phyloP scores from a whole-genome alignment of 2,329 filamentous ascomycete species.

The Drechslerella dactyloides region DNA sequence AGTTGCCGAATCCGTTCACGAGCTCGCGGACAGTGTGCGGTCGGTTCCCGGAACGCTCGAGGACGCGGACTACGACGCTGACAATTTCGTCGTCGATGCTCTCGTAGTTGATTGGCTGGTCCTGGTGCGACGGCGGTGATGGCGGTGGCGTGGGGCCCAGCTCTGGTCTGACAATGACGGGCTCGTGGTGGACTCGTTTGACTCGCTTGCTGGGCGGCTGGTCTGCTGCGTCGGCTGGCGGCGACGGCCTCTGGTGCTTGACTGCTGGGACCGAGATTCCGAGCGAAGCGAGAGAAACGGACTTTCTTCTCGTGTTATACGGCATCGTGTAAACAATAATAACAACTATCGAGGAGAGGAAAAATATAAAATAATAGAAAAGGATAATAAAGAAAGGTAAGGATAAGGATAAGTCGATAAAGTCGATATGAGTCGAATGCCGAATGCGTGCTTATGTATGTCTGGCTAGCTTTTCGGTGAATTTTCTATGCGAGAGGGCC shows the following conservation, averaged over 20 bases:
- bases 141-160: constrained; percentile 74
- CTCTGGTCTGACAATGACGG: constrained; percentile 59
- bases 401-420: neutral
- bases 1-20: constrained; percentile 60
- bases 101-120: constrained; percentile 71
- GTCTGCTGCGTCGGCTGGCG: constrained; percentile 68
- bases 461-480: neutral
- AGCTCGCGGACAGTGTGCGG: constrained; percentile 96
- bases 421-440: neutral
- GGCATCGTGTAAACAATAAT: no score
- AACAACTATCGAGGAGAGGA: no score
- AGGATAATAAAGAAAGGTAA: neutral
- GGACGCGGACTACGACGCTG: constrained; percentile 82
- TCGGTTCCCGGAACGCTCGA: constrained; percentile 87
- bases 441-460: neutral
- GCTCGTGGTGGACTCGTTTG: constrained; percentile 57
- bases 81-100: constrained; percentile 95
- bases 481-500: constrained; percentile 13
- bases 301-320: constrained; percentile 97
- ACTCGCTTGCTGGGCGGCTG: constrained; percentile 65
- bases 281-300: constrained; percentile 86
- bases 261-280: constrained; percentile 80
- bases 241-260: constrained; percentile 67
- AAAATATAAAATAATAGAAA: constrained; percentile 47
- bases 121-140: constrained; percentile 64